phyloP scores from a whole-genome alignment of 352 stramenopile species.

The Globisporangium rhizosaccharum region DNA sequence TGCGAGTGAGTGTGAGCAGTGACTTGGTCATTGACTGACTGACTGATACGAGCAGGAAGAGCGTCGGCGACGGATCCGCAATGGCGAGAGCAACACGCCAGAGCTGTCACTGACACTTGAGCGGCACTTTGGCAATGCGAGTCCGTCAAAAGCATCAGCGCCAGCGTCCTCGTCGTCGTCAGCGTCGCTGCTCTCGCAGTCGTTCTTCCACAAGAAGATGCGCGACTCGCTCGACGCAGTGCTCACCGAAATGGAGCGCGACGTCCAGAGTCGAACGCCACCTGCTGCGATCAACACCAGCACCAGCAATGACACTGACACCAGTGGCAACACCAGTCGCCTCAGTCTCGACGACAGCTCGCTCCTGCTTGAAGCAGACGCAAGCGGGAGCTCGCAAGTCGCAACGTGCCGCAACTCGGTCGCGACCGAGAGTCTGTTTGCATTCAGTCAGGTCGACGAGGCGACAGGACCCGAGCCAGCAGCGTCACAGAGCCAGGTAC shows the following conservation, averaged over 20 bases:
- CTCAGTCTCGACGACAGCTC: constrained; percentile 5
- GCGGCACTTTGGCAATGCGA: constrained; percentile 24
- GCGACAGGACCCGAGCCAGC: constrained; percentile 17
- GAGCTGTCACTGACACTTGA: constrained; percentile 51
- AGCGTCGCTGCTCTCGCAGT: constrained; percentile 56
- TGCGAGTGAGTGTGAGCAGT: neutral
- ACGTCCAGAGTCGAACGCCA: neutral
- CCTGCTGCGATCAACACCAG: neutral
- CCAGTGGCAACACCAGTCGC: neutral
- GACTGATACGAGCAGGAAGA: constrained; percentile 56
- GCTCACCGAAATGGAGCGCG: constrained; percentile 35
- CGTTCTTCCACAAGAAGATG: constrained; percentile 79
- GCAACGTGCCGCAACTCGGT: constrained; percentile 40
- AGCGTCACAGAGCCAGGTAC: constrained; percentile 2
- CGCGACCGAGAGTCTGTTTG: constrained; percentile 35
- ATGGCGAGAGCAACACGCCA: constrained; percentile 43
- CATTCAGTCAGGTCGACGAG: constrained; percentile 38
- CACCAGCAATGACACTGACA: neutral
- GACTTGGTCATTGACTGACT: neutral
- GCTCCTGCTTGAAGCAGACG: constrained; percentile 6
- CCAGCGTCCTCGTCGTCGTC: constrained; percentile 35
- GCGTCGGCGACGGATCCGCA: constrained; percentile 37
- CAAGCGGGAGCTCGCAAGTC: constrained; percentile 13
- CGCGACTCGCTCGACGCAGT: constrained; percentile 54
- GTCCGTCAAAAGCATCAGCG: constrained; percentile 19